Evolutionary conservation across 257 asterid genomes (phyloP).

Genomic region (Scutellaria galericulata): DNA sequence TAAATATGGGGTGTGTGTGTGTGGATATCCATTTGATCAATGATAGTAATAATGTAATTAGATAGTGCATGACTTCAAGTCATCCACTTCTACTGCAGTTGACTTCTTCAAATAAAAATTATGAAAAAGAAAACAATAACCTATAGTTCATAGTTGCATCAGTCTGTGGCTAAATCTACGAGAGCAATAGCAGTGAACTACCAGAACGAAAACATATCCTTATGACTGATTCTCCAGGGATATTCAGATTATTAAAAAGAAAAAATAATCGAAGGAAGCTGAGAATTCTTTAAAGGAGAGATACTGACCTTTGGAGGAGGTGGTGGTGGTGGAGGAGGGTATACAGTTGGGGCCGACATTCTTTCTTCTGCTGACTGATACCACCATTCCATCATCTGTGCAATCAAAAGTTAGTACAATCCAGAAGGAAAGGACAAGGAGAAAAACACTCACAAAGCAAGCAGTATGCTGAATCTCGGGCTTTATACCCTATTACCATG

Average conservation of each 20-base stretch:
- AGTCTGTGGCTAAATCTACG: not conserved
- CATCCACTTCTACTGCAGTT: not conserved
- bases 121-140: not conserved
- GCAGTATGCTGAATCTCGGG: not conserved
- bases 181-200: not conserved
- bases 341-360: constrained; percentile 97
- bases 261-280: not conserved
- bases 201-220: constrained; percentile 9
- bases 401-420: constrained; percentile 22
- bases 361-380: constrained; percentile 99
- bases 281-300: constrained; percentile 24
- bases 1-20: not conserved
- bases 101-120: not conserved
- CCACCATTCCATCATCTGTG: constrained; percentile 99
- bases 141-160: constrained; percentile 4
- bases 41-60: not conserved
- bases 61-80: not conserved
- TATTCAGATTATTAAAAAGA: constrained; percentile 7
- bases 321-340: constrained; percentile 99
- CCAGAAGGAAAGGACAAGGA: constrained; percentile 7
- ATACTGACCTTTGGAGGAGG: constrained; percentile 82
- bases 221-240: constrained; percentile 3
- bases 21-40: not conserved
- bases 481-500: not conserved
- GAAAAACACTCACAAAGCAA: not conserved